A percentile compares a stretch with the other conserved stretches of the same genome.
These are phyloP conservation scores for Nicotiana tabacum DNA, from an alignment of 257 asterid species.

Conservation along the genomic window DNA sequence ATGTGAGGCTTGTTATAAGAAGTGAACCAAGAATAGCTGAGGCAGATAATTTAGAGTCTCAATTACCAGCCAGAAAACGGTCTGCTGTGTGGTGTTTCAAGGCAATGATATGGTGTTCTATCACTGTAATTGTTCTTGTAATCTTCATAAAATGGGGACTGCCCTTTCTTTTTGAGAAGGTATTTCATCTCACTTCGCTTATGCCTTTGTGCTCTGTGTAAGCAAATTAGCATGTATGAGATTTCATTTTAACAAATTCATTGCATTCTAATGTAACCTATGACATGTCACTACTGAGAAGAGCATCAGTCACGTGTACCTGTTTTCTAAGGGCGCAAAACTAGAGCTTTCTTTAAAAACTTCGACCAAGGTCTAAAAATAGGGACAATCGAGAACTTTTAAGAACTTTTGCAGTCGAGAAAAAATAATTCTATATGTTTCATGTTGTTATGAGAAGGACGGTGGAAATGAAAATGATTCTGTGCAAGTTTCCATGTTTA, in stretches of 20 bases:
- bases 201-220: not conserved
- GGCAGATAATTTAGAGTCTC: constrained; percentile 27
- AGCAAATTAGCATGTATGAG: not conserved
- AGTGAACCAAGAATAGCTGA: constrained; percentile 40
- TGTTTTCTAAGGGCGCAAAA: not conserved
- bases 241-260: not conserved
- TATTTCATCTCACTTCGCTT: constrained; percentile 13
- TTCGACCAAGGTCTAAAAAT: not conserved
- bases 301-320: not conserved
- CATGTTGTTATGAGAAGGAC: not conserved
- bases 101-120: constrained; percentile 37
- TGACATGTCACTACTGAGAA: not conserved
- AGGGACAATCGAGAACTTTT: not conserved
- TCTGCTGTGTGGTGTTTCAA: constrained; percentile 52
- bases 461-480: not conserved
- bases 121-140: constrained; percentile 28
- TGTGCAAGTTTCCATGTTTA: not conserved
- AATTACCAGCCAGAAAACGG: constrained; percentile 22
- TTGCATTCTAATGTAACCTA: not conserved
- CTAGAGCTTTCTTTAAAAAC: not conserved
- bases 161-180: constrained; percentile 70
- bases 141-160: constrained; percentile 62
- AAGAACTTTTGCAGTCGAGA: not conserved
- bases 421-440: not conserved
- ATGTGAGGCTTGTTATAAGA: constrained; percentile 59